A percentile compares a stretch with the other conserved stretches of the same genome.
phyloP scores from a whole-genome alignment of 2,329 filamentous ascomycete species.

The Aspergillus pseudoglaucus region DNA sequence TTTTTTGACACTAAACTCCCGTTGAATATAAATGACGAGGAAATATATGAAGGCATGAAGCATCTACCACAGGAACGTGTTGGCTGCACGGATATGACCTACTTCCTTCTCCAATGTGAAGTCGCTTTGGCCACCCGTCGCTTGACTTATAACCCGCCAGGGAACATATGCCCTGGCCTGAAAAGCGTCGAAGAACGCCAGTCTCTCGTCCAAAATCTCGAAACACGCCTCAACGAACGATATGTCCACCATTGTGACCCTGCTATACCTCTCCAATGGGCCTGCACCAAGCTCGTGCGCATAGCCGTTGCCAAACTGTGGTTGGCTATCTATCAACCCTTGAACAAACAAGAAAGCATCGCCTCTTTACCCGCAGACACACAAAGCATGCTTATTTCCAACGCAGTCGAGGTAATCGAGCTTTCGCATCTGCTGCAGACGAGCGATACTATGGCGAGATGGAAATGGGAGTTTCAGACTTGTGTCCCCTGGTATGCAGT shows the following conservation, averaged over 20 bases:
- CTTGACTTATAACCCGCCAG: constrained; percentile 30
- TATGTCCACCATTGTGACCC: no score
- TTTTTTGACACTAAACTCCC: constrained; percentile 55
- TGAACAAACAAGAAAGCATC: constrained; percentile 38
- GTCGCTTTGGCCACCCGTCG: constrained; percentile 29
- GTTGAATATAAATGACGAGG: constrained; percentile 45
- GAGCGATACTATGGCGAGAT: constrained; percentile 44
- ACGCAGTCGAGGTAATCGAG: constrained; percentile 38
- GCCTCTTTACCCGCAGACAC: constrained; percentile 48
- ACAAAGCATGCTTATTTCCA: constrained; percentile 30
- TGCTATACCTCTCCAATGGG: no score
- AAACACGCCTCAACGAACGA: constrained; percentile 30
- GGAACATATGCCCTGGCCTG: constrained; percentile 26
- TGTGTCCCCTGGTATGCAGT: constrained; percentile 56
- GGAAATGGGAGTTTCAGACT: constrained; percentile 55
- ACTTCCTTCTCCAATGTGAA: constrained; percentile 45
- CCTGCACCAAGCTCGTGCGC: no score
- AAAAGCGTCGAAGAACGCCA: constrained; percentile 43
- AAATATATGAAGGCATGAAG: constrained; percentile 43
- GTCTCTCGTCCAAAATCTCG: constrained; percentile 40
- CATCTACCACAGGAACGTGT: constrained; percentile 43
- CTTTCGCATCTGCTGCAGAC: constrained; percentile 51
- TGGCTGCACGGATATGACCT: constrained; percentile 51
- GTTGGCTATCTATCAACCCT: constrained; percentile 42
- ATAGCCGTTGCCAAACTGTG: constrained; percentile 36